Evolutionary conservation across 768 basidiomycete genomes (phyloP), one percentile per base, ranked within the genome.

Genomic region (Leccinum pellstonianum): DNA sequence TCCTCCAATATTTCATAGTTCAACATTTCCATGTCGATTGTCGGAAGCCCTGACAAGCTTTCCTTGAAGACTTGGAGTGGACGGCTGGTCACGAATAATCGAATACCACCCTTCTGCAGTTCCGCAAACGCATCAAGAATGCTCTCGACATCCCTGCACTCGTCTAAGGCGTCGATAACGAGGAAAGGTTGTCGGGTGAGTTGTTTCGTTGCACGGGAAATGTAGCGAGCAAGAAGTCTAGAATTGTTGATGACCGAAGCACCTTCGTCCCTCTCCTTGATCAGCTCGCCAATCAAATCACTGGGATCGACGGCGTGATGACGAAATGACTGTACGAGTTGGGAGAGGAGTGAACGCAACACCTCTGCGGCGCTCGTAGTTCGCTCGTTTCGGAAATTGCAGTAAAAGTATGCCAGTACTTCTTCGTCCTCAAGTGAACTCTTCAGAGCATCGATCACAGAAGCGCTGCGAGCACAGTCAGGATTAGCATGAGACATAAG

Each of bases 301-400:
- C 29, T 49, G 4, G 27, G 49, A 19, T 55, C 21, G 10, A 25
- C 4, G 0, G 14, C 3, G 2, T 33, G 11, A 3, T 2, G 23
- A 33, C 3, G 5, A 1, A 55, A 37, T 21, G 55, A 43, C 5
- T 47, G 58, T 3, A 70, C 25, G 1, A 65, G 17, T 33, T 69
- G 68, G 5, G 54, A 58, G n/a, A 65, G 53, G 0, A 70, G 10
- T 6, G 69, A 65, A 1, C 61, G 64, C 52, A 69, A 52, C 17
- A 66, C 52, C 33, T 65, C 60, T 7, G 46, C 15, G 2, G 57
- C 46, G 21, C 19, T 57, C 27, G 48, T 67, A 1, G 63, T 59
- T 15, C 52, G 55, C 21, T 62, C 60, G 1, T 27, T 56, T 25
- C 60, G 64, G 17, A 68, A 70, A 49, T 69, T 58, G 3, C 66